Percentiles rank a stretch among this genome's conserved stretches.
Conservation (phyloP, 73 alveolate genomes). For the Diophrys appendiculata region DNA sequence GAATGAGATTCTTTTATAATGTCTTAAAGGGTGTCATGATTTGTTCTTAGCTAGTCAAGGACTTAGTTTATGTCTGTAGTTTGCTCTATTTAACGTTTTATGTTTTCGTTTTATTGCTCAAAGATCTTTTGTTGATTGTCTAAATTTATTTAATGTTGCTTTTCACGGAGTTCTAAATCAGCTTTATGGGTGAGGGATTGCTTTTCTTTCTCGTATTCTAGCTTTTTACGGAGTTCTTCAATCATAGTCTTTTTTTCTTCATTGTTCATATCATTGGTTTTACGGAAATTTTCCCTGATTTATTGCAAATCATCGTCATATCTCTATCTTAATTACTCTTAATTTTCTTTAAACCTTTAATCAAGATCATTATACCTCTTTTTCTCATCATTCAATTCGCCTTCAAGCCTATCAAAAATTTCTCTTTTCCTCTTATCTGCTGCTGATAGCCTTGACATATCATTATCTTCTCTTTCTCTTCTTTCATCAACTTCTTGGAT, state of each 20-base stretch:
- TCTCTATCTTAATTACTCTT: neutral
- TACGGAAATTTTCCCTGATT: neutral
- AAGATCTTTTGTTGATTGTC: conserved; percentile 8
- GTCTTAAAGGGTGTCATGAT: neutral
- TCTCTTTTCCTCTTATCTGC: conserved; percentile 1
- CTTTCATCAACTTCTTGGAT: neutral
- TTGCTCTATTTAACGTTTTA: neutral
- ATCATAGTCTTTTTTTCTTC: conserved; percentile 6
- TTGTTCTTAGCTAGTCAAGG: neutral
- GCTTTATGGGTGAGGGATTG: neutral
- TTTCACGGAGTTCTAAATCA: neutral
- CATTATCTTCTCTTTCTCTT: neutral
- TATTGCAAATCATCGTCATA: neutral
- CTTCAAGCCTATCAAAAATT: neutral
- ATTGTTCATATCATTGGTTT: neutral
- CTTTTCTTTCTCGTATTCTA: conserved; percentile 9
- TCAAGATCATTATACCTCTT: conserved; percentile 1
- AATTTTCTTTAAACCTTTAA: neutral
- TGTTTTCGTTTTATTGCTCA: conserved; percentile 4
- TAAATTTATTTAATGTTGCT: conserved; percentile 4
- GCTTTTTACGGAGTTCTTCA: neutral
- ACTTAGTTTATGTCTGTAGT: neutral
- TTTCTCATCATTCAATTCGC: neutral
- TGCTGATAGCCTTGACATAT: neutral
- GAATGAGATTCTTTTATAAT: neutral